Percentiles rank a stretch among this genome's conserved stretches.
Evolutionary conservation across 495 filamentous ascomycete genomes (phyloP).

Genomic region (Cudoniella acicularis): DNA sequence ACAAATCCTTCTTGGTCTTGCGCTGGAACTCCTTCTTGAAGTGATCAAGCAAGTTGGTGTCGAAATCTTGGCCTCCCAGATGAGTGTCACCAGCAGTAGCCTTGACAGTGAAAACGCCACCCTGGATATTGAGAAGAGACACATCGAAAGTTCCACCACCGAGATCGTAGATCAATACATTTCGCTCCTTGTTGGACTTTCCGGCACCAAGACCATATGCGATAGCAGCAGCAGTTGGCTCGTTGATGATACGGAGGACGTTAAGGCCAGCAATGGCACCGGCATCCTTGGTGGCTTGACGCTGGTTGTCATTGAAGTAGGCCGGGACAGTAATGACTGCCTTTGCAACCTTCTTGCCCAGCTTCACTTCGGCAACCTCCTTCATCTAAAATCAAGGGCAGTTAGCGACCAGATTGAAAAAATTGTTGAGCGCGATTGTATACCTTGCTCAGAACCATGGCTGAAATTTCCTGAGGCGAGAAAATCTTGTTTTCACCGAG

Average conservation of each 20-base stretch:
- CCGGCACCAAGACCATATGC: slow-evolving; percentile 92
- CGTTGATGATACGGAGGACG: slow-evolving; percentile 99
- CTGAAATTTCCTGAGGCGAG: slow-evolving; percentile 96
- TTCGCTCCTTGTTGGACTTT: slow-evolving; percentile 95
- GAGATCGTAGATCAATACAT: slow-evolving; percentile 98
- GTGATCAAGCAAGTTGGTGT: slow-evolving; percentile 95
- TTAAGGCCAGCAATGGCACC: slow-evolving; percentile 97
- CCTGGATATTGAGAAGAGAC: slow-evolving; percentile 95
- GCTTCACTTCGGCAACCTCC: slow-evolving; percentile 94
- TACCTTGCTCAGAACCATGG: slow-evolving; percentile 92
- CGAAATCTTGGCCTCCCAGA: slow-evolving; percentile 98
- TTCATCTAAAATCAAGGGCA: slow-evolving; percentile 63
- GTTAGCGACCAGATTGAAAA: not conserved
- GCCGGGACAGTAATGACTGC: slow-evolving; percentile 97
- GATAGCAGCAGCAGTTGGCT: slow-evolving; percentile 95
- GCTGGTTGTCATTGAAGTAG: slow-evolving; percentile 99
- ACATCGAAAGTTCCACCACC: slow-evolving; percentile 99
- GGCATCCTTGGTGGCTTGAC: slow-evolving; percentile 98
- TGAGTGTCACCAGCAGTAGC: slow-evolving; percentile 98
- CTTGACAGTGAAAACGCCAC: slow-evolving; percentile 99
- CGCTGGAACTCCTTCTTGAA: slow-evolving; percentile 92
- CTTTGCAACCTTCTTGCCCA: slow-evolving; percentile 96
- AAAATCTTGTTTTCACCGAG: slow-evolving; percentile 90
- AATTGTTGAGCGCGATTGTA: slow-evolving; percentile 17
- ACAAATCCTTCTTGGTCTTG: slow-evolving; percentile 83